Conservation (phyloP, 2,329 filamentous ascomycete species). For the Alternaria ventricosa region DNA sequence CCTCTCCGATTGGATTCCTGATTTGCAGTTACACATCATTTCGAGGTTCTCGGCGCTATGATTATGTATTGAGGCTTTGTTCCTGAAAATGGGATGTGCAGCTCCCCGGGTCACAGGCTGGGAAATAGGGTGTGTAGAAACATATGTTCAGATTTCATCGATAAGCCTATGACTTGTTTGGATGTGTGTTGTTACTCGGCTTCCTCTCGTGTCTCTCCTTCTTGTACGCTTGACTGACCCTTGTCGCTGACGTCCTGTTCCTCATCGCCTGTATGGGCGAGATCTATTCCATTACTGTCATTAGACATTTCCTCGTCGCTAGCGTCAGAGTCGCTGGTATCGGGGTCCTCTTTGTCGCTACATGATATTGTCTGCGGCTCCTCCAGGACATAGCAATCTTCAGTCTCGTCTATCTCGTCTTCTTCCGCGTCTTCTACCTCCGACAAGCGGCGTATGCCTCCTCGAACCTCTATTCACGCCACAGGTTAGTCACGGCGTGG, state of each 20-base stretch:
- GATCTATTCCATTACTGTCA: neutral
- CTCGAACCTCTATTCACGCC: neutral
- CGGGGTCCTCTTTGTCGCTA: neutral
- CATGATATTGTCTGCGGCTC: neutral
- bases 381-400: neutral
- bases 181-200: neutral
- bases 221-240: neutral
- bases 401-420: neutral
- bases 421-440: neutral
- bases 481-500: too few relatives aligned
- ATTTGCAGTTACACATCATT: slow-evolving; percentile 34
- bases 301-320: neutral
- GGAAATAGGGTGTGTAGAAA: slow-evolving; percentile 1
- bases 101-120: slow-evolving; percentile 5
- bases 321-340: neutral
- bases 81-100: slow-evolving; percentile 26
- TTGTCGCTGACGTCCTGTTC: neutral
- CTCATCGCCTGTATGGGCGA: neutral
- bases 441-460: neutral
- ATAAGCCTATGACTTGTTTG: neutral
- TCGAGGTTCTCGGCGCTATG: slow-evolving; percentile 32
- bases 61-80: slow-evolving; percentile 39
- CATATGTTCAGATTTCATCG: neutral
- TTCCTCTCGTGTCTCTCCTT: neutral
- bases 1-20: slow-evolving; percentile 30